Evolutionary conservation across 2,329 filamentous ascomycete genomes (phyloP), one percentile per base, ranked within the genome.

Genomic region (Alternaria rosae): DNA sequence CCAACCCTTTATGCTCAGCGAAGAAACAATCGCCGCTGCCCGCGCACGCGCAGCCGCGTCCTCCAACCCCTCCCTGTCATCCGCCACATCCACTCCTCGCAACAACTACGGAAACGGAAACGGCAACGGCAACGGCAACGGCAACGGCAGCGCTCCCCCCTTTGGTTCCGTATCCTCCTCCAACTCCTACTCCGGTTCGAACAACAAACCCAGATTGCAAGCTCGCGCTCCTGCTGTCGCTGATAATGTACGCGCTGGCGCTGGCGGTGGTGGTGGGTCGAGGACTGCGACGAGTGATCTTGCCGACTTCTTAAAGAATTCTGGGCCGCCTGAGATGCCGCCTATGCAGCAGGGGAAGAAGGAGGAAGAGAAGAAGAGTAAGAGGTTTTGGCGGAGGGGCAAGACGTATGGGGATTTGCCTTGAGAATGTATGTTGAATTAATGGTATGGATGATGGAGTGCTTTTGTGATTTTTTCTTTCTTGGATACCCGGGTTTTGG

Each of bases 221-320:
- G 70, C 73, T 17, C 70, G 76, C 4, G 68, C 65, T 11, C 72
- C 76, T 11, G 67, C 70, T 1, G 68, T 70, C 0, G 66, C 57
- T 15, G 73, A 75, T 13, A 56, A 60, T 12, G 62, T 63, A 0
- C 41, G 57, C 2, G 32, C 11, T 5, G 17, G 30, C 5, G 20
- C 12, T 3, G 42, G 57, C 2, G 32, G 30, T 11, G 20, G 26
- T 1, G 21, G n/a, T 5, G n/a, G 41, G 10, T 66, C 64, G 0
- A 70, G 76, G 17, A 75, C 76, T 7, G 73, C 70, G 1, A 82
- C 79, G 3, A 78, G 76, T 41, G 81, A 83, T 57, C 70, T 83
- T 30, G 81, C 80, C 3, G 81, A 83, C 55, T 83, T 83, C 63
- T 60, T 83, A 41, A 75, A 76, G 30, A 79, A 76, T 28, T 80